These are phyloP conservation scores for Colletotrichum orchidophilum DNA, from an alignment of 2,329 filamentous ascomycete genomes.

Conservation along the genomic window DNA sequence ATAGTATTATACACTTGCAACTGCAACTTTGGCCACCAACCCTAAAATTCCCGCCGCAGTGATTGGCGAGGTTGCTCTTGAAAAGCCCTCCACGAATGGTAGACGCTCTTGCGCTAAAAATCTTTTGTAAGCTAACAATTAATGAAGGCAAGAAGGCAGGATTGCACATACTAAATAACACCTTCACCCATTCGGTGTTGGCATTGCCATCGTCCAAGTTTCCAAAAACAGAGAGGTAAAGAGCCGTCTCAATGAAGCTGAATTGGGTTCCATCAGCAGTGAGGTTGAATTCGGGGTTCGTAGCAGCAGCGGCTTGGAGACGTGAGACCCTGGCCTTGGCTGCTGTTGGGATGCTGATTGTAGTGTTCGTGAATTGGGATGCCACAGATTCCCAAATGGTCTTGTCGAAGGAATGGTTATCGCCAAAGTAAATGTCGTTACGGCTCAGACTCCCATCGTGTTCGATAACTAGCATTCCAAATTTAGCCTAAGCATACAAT, in stretches of 20 bases:
- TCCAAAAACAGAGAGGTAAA: conserved; percentile 38
- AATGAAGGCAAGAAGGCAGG: neutral
- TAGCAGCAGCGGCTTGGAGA: conserved; percentile 36
- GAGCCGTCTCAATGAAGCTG: conserved; percentile 37
- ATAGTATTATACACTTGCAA: conserved; percentile 1
- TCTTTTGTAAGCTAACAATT: neutral
- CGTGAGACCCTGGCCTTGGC: conserved; percentile 40
- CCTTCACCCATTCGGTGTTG: conserved; percentile 33
- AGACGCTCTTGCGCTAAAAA: conserved; percentile 29
- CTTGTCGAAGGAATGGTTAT: conserved; percentile 43
- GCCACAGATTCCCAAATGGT: conserved; percentile 39
- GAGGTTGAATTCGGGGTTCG: conserved; percentile 40
- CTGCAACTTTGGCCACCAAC: conserved; percentile 27
- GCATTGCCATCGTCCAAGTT: conserved; percentile 35
- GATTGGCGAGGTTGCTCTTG: conserved; percentile 17
- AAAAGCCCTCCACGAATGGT: conserved; percentile 29
- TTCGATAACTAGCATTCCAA: conserved; percentile 41
- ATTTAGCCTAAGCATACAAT: neutral
- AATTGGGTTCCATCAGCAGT: conserved; percentile 28
- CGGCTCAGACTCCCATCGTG: conserved; percentile 45
- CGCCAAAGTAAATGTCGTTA: conserved; percentile 41
- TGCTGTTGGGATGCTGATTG: conserved; percentile 41
- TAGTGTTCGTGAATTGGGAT: conserved; percentile 34
- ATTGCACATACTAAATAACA: conserved; percentile 30
- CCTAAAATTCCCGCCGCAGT: conserved; percentile 28